Conservation (phyloP, 1,284 basidiomycete species). For the Trichosporon coremiiforme region DNA sequence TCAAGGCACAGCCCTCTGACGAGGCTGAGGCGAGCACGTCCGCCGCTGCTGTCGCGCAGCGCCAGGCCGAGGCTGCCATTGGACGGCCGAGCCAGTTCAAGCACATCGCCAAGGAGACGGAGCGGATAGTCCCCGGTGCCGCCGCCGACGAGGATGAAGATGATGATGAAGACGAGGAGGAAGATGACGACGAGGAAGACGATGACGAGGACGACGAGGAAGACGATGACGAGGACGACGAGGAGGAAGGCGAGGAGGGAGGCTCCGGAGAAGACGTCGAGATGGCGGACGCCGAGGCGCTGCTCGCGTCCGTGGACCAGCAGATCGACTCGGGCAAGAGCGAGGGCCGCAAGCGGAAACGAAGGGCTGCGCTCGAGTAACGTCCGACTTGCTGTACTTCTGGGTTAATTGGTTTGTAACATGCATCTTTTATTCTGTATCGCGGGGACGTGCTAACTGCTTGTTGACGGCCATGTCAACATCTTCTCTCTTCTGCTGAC, state of each 20-base stretch:
- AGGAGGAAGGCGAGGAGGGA: constrained; percentile 16
- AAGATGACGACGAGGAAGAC: neutral
- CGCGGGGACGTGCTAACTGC: too few relatives aligned
- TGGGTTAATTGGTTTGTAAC: neutral
- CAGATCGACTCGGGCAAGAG: neutral
- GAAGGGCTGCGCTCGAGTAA: constrained; percentile 15
- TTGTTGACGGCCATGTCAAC: too few relatives aligned
- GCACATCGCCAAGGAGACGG: constrained; percentile 35
- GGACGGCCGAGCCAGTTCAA: constrained; percentile 36
- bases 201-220: constrained; percentile 21
- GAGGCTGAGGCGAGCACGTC: constrained; percentile 26
- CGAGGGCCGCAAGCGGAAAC: constrained; percentile 18
- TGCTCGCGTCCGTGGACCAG: constrained; percentile 17
- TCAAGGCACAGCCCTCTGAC: constrained; percentile 12
- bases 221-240: neutral
- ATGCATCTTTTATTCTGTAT: neutral
- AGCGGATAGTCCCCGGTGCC: constrained; percentile 32
- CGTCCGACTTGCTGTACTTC: neutral
- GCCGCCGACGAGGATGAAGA: neutral
- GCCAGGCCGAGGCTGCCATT: constrained; percentile 29
- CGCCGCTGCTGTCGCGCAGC: constrained; percentile 30
- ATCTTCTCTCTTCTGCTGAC: too few relatives aligned
- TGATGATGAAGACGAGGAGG: constrained; percentile 14
- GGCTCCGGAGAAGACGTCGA: constrained; percentile 26
- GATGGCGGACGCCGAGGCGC: constrained; percentile 18